These are phyloP conservation scores for Malbranchea cinnamomea DNA, from an alignment of 2,329 filamentous ascomycete genomes.

Conservation along the genomic window DNA sequence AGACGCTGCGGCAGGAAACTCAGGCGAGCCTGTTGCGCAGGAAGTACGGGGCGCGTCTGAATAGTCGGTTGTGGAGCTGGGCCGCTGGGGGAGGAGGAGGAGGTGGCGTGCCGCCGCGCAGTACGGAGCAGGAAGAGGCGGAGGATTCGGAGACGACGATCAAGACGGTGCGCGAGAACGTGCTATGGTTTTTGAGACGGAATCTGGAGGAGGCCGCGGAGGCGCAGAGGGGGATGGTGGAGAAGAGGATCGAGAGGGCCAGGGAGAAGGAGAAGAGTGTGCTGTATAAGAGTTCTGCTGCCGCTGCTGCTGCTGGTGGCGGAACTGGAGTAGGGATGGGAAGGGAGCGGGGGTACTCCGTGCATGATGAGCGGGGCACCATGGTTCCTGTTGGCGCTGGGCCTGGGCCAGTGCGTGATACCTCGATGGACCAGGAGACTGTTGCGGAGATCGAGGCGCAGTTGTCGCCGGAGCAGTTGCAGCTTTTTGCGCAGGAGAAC, in stretches of 20 bases:
- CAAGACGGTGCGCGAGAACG: slow-evolving; percentile 59
- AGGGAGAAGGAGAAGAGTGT: slow-evolving; percentile 81
- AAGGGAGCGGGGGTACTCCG: slow-evolving; percentile 12
- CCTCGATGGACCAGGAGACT: slow-evolving; percentile 18
- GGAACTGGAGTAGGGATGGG: slow-evolving; percentile 11
- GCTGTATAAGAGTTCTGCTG: slow-evolving; percentile 51
- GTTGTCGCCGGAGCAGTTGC: slow-evolving; percentile 70
- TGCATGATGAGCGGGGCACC: slow-evolving; percentile 11
- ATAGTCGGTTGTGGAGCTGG: slow-evolving; percentile 49
- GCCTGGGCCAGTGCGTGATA: slow-evolving; percentile 9
- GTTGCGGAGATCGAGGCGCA: slow-evolving; percentile 36
- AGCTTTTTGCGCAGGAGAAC: slow-evolving; percentile 88
- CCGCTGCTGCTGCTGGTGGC: slow-evolving; percentile 9
- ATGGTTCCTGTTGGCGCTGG: slow-evolving; percentile 17
- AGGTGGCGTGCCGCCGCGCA: slow-evolving; percentile 35
- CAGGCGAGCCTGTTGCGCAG: slow-evolving; percentile 54
- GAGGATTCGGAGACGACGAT: slow-evolving; percentile 55
- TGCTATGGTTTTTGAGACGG: slow-evolving; percentile 68
- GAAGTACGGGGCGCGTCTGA: slow-evolving; percentile 41
- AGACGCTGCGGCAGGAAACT: slow-evolving; percentile 66
- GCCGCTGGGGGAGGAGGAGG: slow-evolving; percentile 36
- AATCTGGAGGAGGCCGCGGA: slow-evolving; percentile 61
- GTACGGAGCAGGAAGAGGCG: slow-evolving; percentile 53
- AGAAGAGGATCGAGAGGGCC: slow-evolving; percentile 68
- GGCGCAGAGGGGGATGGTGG: slow-evolving; percentile 83